A percentile compares a stretch with the other conserved stretches of the same genome.
phyloP scores from a whole-genome alignment of 2,329 filamentous ascomycete genomes.

The Nigrograna mackinnonii region DNA sequence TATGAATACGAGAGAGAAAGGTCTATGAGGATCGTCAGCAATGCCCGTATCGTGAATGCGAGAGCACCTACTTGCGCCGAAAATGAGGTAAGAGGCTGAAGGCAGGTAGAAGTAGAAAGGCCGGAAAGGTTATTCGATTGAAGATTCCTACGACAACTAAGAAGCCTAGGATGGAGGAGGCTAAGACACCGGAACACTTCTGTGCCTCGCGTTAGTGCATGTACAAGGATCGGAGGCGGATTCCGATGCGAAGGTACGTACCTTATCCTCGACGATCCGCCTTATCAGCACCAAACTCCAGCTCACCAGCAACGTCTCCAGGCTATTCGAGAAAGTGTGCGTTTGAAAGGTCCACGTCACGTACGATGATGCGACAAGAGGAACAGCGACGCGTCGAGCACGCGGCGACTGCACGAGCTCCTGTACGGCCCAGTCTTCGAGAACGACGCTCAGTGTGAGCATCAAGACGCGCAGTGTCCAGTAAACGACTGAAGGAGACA shows the following conservation, averaged over 20 bases:
- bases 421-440: slow-evolving; percentile 97
- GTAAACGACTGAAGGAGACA: slow-evolving; percentile 85
- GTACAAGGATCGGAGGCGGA: slow-evolving; percentile 19
- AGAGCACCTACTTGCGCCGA: slow-evolving; percentile 67
- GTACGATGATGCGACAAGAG: slow-evolving; percentile 92
- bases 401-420: slow-evolving; percentile 81
- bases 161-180: slow-evolving; percentile 77
- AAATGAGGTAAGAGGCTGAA: slow-evolving; percentile 86
- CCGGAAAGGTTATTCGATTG: slow-evolving; percentile 96
- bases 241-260: slow-evolving; percentile 48
- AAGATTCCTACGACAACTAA: slow-evolving; percentile 86
- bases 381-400: slow-evolving; percentile 70
- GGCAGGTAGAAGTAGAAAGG: slow-evolving; percentile 83
- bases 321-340: slow-evolving; percentile 96
- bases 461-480: slow-evolving; percentile 87
- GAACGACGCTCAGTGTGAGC: slow-evolving; percentile 93
- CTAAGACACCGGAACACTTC: slow-evolving; percentile 75
- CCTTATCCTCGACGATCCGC: slow-evolving; percentile 79
- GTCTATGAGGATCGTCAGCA: slow-evolving; percentile 44
- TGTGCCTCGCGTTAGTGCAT: slow-evolving; percentile 46
- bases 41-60: neutral
- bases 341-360: slow-evolving; percentile 99
- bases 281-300: slow-evolving; percentile 94
- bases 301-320: slow-evolving; percentile 89
- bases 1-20: slow-evolving; percentile 64